A percentile compares a stretch with the other conserved stretches of the same genome.
phyloP scores from a whole-genome alignment of 2,329 filamentous ascomycete genomes.

The Colletotrichum falcatum region DNA sequence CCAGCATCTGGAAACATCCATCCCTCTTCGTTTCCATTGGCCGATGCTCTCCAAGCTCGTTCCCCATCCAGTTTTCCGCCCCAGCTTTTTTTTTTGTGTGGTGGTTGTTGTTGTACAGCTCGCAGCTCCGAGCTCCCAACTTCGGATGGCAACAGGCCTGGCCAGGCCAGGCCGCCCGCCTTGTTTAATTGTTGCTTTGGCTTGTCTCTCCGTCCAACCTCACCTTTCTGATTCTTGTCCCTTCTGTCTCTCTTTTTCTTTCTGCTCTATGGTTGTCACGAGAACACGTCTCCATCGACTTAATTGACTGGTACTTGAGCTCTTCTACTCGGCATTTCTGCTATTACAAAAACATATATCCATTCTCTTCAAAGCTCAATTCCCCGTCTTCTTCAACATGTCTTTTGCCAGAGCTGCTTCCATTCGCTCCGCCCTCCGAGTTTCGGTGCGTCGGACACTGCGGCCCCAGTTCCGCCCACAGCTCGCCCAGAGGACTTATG shows the following conservation, averaged over 20 bases:
- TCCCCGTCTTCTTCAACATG: conserved; percentile 5
- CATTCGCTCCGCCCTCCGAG: conserved; percentile 36
- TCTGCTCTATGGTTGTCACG: not conserved
- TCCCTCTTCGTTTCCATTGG: conserved; percentile 24
- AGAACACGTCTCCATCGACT: conserved; percentile 17
- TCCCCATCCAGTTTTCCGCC: conserved; percentile 15
- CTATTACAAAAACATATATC: not conserved
- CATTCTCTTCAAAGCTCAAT: not conserved
- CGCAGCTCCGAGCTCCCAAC: conserved; percentile 40
- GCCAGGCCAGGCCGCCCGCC: conserved; percentile 1
- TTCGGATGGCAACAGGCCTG: conserved; percentile 39
- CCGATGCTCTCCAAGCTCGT: conserved; percentile 29
- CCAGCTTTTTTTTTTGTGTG: too few species aligned
- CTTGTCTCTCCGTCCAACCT: conserved; percentile 5
- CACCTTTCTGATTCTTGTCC: not conserved
- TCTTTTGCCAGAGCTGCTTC: conserved; percentile 34
- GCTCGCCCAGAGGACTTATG: conserved; percentile 36
- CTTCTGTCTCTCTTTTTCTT: too few species aligned
- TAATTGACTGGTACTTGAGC: conserved; percentile 7
- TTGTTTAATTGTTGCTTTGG: conserved; percentile 11
- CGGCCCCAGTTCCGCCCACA: conserved; percentile 35
- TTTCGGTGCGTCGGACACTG: conserved; percentile 37
- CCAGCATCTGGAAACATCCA: conserved; percentile 34
- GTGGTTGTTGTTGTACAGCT: conserved; percentile 25
- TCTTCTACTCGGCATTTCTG: not conserved